Conservation (phyloP, 2,329 filamentous ascomycete genomes). For the Ascochyta clinopodiicola region DNA sequence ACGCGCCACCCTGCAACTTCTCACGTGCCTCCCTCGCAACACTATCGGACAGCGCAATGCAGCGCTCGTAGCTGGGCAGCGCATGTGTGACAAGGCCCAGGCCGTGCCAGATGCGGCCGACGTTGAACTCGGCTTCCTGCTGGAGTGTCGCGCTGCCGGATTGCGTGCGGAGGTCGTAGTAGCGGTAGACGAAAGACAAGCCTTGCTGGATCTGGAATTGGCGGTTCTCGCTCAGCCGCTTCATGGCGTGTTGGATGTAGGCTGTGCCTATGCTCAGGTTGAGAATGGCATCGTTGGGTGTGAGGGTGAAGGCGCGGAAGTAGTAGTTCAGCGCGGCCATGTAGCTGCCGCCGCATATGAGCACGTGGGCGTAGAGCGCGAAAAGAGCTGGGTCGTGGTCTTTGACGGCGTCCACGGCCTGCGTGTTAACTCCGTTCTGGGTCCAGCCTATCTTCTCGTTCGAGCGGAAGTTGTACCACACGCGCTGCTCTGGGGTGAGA, state of each 20-base stretch:
- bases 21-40: conserved; percentile 41
- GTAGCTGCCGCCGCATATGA: conserved; percentile 84
- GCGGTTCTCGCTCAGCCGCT: conserved; percentile 86
- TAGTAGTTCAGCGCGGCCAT: conserved; percentile 88
- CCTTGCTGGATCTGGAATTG: conserved; percentile 89
- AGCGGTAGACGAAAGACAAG: conserved; percentile 77
- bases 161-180: conserved; percentile 66
- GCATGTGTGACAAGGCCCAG: conserved; percentile 77
- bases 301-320: conserved; percentile 68
- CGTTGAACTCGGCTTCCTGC: conserved; percentile 84
- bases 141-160: conserved; percentile 54
- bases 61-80: conserved; percentile 71
- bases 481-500: conserved; percentile 59
- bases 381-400: conserved; percentile 75
- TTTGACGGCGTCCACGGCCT: conserved; percentile 50
- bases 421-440: conserved; percentile 45
- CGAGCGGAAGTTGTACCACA: conserved; percentile 49
- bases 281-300: conserved; percentile 77
- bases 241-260: conserved; percentile 88
- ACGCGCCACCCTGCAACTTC: conserved; percentile 41
- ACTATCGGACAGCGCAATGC: conserved; percentile 58
- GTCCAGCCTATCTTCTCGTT: conserved; percentile 49
- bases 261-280: conserved; percentile 76
- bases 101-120: conserved; percentile 77
- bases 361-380: conserved; percentile 87